Base-by-base conservation (phyloP, 2,329 filamentous ascomycete genomes). In the Emericellopsis atlantica region DNA sequence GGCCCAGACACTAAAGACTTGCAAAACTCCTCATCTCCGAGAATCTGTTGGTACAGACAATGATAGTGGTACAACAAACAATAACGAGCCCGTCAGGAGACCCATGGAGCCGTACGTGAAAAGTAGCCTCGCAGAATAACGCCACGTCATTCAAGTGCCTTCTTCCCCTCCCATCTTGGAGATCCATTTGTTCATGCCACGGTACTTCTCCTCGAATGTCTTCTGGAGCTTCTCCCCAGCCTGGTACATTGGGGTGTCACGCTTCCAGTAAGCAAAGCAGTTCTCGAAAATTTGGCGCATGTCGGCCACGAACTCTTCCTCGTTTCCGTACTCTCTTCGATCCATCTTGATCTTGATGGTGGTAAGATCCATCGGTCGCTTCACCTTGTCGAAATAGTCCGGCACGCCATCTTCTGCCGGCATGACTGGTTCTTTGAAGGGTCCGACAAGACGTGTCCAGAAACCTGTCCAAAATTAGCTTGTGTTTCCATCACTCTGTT, bases 401-500 rank as follows among this genome's bases (percentile, higher is more conserved):
- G 74, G 75, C 2, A 79, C 72, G 15, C 69, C 70, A 46, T 80
- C 74, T 32, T 65, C 61, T 4, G 58, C 51, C 1, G 76, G 75
- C 43, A 76, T 67, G 6, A 80, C 76, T 0, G 76, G 69, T 21
- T 79, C 68, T 36, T 68, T 69, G 55, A 81, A 80, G 0, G 74
- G 73, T 0, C 74, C 74, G 4, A 80, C 75, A 1, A 79, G 64
- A n/a, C 76, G 71, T 0, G 76, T 80, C 76, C 76, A 81, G 54
- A 76, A 80, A 6, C 76, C 75, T 77, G 40, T 21, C 2, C 14
- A 15, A 15, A 4, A 23, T 34, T 16, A 15, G 14, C 31, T 21
- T 37, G 38, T 33, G 31, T 15, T 36, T 12, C 22, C 8, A 32
- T 12, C 23, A 18, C 12, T 21, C 32, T 23, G 8, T 18, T 12